Base-by-base conservation (phyloP, 1,139 yeast species). In the Debaryomyces singareniensis region DNA sequence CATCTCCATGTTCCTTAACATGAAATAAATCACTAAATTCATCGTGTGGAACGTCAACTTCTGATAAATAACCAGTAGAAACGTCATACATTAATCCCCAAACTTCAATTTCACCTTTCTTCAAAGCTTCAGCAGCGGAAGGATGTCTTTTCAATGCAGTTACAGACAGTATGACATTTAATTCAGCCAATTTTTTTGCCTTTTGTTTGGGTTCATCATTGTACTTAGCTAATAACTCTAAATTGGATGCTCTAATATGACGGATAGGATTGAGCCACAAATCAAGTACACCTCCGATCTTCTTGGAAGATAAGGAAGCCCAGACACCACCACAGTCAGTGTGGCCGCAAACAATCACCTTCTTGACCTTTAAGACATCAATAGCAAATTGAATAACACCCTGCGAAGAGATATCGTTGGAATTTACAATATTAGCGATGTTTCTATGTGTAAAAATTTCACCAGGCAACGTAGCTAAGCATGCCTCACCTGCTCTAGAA, bases 241-340 rank as follows among this genome's bases (percentile, higher is more conserved):
- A 52, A 50, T 82, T 69, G 26, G 68, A 64, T 13, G 80, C 84
- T 40, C 84, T 64, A 33, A 80, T 78, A 39, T 78, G 85, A 43
- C 89, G 71, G 33, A 84, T 64, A 15, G 84, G 82, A 37, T 78
- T 73, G 38, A 83, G 67, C 94, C 94, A 83, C 39, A 75, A 72
- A 55, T 82, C 91, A 37, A 84, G 64, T 14, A 78, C 79, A 16
- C 91, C 89, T 20, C 85, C 84, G 28, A 84, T 68, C 38, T 74
- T 72, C 44, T 78, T 76, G 36, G 76, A 70, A 4, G 81, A 71
- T 35, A 91, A 60, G 12, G 94, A 80, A 15, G 96, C 91, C 79
- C 89, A 81, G 35, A 87, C 77, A 20, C 97, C 98, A 30, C 97
- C 97, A 65, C 98, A 91, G 57, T 87, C 95, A 21, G 95, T 84